phyloP scores from a whole-genome alignment of 176 grass and related monocot species.

The Chloris gayana region DNA sequence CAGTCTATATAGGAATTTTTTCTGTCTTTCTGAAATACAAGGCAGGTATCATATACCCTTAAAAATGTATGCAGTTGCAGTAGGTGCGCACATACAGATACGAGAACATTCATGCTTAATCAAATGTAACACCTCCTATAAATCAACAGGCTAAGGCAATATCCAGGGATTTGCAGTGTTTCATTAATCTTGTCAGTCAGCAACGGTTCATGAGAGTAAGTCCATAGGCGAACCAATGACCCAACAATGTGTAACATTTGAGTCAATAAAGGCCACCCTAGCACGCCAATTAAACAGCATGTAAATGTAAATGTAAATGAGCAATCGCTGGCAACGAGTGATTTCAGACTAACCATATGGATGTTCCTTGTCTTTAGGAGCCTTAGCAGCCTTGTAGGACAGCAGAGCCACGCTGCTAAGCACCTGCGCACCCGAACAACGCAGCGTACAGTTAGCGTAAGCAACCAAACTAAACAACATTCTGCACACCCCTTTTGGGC shows the following conservation, averaged over 20 bases:
- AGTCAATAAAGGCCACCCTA: neutral
- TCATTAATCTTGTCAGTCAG: neutral
- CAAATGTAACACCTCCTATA: too few relatives aligned
- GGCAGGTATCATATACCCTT: too few relatives aligned
- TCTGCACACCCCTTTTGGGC: neutral
- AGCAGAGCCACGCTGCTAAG: slow-evolving; percentile 82
- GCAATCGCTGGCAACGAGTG: neutral
- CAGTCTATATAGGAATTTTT: neutral
- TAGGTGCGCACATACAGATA: slow-evolving; percentile 9
- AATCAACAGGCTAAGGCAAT: neutral
- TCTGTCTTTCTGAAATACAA: neutral
- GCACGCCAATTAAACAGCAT: neutral
- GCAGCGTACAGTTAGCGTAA: neutral
- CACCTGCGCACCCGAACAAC: slow-evolving; percentile 45
- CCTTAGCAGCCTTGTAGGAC: slow-evolving; percentile 81
- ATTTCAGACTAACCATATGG: slow-evolving; percentile 74
- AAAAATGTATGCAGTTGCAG: too few relatives aligned
- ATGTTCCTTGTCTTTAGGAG: slow-evolving; percentile 86
- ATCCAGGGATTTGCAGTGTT: neutral
- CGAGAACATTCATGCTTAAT: too few relatives aligned
- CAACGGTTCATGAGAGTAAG: neutral
- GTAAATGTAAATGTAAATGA: neutral
- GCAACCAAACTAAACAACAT: slow-evolving; percentile 1
- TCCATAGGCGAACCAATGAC: neutral
- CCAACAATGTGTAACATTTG: neutral